Evolutionary conservation across 1,284 basidiomycete species (phyloP).

Genomic region (Salmacisia buchloeana): DNA sequence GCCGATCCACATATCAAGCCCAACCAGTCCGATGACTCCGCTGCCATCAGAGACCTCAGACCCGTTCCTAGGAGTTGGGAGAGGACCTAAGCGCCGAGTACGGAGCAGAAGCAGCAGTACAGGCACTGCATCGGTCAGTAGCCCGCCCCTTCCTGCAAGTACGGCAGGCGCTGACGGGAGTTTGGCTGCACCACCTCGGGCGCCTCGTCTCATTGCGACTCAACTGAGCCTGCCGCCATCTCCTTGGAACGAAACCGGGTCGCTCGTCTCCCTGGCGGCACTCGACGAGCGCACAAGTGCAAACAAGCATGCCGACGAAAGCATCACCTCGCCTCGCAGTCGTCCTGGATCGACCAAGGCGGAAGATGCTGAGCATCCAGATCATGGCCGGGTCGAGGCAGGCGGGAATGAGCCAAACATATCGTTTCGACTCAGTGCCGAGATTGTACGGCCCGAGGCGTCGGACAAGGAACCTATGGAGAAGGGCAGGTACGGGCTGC

Average conservation of each 20-base stretch:
- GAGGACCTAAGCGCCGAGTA: background rate
- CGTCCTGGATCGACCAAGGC: no score
- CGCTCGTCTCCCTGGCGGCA: background rate
- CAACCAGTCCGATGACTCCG: constrained; percentile 29
- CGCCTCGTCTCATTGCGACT: constrained; percentile 30
- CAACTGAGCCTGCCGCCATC: constrained; percentile 37
- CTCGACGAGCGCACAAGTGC: no score
- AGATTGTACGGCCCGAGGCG: background rate
- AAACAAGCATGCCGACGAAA: no score
- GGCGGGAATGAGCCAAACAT: background rate
- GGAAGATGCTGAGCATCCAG: no score
- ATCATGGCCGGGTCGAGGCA: background rate
- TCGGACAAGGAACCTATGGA: no score
- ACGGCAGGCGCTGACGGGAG: no score
- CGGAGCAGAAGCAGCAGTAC: background rate
- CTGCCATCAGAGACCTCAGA: constrained; percentile 16
- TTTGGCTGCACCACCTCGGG: no score
- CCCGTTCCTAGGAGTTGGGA: no score
- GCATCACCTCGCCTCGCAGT: no score
- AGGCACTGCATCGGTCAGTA: background rate
- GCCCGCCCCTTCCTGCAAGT: background rate
- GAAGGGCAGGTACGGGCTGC: background rate
- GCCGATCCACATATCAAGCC: constrained; percentile 28
- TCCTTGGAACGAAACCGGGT: constrained; percentile 22
- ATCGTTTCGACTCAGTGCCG: background rate